Conservation (phyloP, 768 basidiomycete genomes). For the Mycena maculata region DNA sequence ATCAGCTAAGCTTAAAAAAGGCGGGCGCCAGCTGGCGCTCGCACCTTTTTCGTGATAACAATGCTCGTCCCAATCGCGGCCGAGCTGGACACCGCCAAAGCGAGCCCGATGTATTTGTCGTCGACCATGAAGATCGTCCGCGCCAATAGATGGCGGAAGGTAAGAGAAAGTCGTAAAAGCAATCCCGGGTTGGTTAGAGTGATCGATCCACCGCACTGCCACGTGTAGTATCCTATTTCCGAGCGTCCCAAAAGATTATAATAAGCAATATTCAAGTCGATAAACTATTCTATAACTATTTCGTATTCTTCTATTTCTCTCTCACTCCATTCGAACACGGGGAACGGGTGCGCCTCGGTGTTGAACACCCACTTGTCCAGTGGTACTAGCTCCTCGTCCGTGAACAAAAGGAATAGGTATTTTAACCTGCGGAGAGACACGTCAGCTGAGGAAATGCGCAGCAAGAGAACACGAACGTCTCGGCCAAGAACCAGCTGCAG, state of each 20-base stretch:
- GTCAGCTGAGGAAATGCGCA: not conserved
- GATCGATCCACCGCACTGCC: not conserved
- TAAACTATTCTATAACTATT: constrained; percentile 37
- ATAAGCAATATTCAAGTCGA: not conserved
- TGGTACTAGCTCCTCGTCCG: constrained; percentile 63
- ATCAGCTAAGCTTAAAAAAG: constrained; percentile 19
- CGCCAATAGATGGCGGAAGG: constrained; percentile 6
- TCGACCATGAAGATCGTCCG: constrained; percentile 69
- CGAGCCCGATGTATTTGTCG: constrained; percentile 95
- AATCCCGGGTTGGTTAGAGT: not conserved
- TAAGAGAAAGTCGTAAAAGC: not conserved
- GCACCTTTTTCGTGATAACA: constrained; percentile 98
- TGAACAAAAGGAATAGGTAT: constrained; percentile 75
- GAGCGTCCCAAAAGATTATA: not conserved
- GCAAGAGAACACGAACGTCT: constrained; percentile 45
- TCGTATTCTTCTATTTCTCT: constrained; percentile 62
- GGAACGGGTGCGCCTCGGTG: constrained; percentile 80
- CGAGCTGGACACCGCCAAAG: constrained; percentile 86
- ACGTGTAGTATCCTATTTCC: not conserved
- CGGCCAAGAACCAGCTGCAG: constrained; percentile 56
- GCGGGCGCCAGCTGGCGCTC: constrained; percentile 23
- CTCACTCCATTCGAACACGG: constrained; percentile 68
- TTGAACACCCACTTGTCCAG: constrained; percentile 71
- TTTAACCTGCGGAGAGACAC: constrained; percentile 52
- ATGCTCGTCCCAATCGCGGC: constrained; percentile 94